Conservation (phyloP, 257 asterid species). For the Echium plantagineum region DNA sequence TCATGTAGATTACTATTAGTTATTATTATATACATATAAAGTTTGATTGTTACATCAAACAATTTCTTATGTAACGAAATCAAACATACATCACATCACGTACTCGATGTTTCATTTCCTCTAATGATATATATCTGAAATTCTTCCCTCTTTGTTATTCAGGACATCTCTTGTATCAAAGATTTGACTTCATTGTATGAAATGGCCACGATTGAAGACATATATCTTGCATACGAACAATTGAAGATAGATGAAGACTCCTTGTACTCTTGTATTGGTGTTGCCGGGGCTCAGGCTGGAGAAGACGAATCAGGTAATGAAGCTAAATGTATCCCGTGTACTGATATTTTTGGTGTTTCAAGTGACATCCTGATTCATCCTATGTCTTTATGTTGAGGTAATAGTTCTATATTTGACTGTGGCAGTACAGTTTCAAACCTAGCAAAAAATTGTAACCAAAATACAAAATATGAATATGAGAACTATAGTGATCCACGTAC, state of each 20-base stretch:
- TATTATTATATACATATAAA: background rate
- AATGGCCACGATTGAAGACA: slow-evolving; percentile 66
- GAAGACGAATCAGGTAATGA: slow-evolving; percentile 52
- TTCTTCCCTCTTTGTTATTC: slow-evolving; percentile 15
- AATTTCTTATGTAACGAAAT: background rate
- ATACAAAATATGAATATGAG: too few species aligned
- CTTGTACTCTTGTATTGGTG: slow-evolving; percentile 82
- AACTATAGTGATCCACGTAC: too few species aligned
- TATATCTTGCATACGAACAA: slow-evolving; percentile 75
- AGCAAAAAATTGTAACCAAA: too few species aligned
- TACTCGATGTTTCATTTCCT: slow-evolving; percentile 1
- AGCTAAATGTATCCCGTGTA: background rate
- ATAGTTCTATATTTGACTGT: too few species aligned
- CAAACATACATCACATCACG: background rate
- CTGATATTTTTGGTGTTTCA: background rate
- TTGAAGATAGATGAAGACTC: slow-evolving; percentile 77
- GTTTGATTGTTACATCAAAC: background rate
- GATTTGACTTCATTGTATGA: slow-evolving; percentile 74
- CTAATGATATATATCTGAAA: background rate
- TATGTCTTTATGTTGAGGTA: background rate
- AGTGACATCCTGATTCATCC: background rate
- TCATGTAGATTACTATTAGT: too few species aligned
- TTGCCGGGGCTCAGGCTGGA: slow-evolving; percentile 86
- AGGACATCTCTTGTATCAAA: slow-evolving; percentile 93
- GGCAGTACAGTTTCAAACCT: too few species aligned